A percentile compares a stretch with the other conserved stretches of the same genome.
Evolutionary conservation across 1,284 basidiomycete genomes (phyloP).

Genomic region (Ceratobasidium sp.): DNA sequence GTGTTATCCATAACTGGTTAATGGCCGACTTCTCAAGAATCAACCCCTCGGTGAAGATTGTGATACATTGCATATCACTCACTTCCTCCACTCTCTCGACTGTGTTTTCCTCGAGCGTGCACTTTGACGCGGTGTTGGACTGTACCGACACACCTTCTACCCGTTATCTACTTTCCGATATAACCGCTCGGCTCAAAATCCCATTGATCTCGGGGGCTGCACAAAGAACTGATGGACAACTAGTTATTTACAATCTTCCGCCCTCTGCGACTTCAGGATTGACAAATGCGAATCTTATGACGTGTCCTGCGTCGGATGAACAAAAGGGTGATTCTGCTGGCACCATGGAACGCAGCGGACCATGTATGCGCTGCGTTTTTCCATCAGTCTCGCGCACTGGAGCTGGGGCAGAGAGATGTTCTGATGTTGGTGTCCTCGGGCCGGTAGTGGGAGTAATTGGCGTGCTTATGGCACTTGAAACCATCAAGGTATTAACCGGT

Average conservation of each 20-base stretch:
- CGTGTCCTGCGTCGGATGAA: slow-evolving; percentile 42
- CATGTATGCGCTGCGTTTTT: slow-evolving; percentile 96
- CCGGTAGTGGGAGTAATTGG: slow-evolving; percentile 91
- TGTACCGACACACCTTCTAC: slow-evolving; percentile 95
- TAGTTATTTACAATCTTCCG: slow-evolving; percentile 76
- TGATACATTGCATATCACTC: slow-evolving; percentile 62
- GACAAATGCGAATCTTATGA: neutral
- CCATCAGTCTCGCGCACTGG: slow-evolving; percentile 58
- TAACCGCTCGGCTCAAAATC: slow-evolving; percentile 72
- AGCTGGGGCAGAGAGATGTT: slow-evolving; percentile 67
- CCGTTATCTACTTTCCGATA: slow-evolving; percentile 93
- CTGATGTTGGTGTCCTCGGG: slow-evolving; percentile 91
- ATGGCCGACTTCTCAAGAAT: slow-evolving; percentile 56
- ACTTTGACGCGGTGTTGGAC: slow-evolving; percentile 83
- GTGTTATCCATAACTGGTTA: slow-evolving; percentile 7
- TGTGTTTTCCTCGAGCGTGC: slow-evolving; percentile 53
- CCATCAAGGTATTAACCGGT: slow-evolving; percentile 79
- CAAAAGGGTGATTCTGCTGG: neutral
- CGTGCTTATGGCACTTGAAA: slow-evolving; percentile 87
- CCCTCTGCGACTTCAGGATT: neutral
- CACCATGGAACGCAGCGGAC: slow-evolving; percentile 58
- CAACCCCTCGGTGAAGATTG: slow-evolving; percentile 68
- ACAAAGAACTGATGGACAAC: slow-evolving; percentile 89
- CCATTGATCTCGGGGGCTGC: slow-evolving; percentile 94
- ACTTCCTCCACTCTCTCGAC: slow-evolving; percentile 56